These are phyloP conservation scores for Mortierella sp. DNA, from an alignment of 371 early-diverging fungal genomes.

Conservation along the genomic window DNA sequence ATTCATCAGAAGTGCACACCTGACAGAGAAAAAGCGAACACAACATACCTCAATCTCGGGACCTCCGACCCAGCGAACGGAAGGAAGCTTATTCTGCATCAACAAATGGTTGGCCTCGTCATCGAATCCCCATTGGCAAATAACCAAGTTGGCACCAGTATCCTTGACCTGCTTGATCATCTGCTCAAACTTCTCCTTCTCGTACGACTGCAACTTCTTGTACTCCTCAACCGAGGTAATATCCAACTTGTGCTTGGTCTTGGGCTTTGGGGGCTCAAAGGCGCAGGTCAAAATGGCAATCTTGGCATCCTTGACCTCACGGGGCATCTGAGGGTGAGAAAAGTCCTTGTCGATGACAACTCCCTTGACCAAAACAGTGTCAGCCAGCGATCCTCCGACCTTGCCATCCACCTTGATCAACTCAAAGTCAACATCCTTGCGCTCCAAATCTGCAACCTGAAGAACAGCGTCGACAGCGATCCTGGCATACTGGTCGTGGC, in stretches of 20 bases:
- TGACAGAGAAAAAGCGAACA: background rate
- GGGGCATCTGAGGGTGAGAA: constrained; percentile 99
- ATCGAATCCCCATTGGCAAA: constrained; percentile 99
- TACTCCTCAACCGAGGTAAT: constrained; percentile 99
- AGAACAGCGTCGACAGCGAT: constrained; percentile 99
- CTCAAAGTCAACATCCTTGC: constrained; percentile 99
- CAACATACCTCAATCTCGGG: constrained; percentile 94
- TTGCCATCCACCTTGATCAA: constrained; percentile 99
- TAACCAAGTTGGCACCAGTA: constrained; percentile 97
- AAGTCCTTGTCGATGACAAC: constrained; percentile 99
- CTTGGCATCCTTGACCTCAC: constrained; percentile 95
- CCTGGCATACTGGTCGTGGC: constrained; percentile 96
- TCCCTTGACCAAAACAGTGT: constrained; percentile 96
- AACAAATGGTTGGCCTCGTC: constrained; percentile 99
- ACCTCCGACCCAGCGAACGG: constrained; percentile 99
- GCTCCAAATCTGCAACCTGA: constrained; percentile 97
- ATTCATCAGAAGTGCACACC: background rate
- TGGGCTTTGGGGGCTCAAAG: constrained; percentile 99
- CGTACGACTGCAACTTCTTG: constrained; percentile 96
- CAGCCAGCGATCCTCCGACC: constrained; percentile 95
- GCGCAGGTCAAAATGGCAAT: constrained; percentile 99
- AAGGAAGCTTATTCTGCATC: constrained; percentile 98
- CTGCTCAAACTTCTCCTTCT: constrained; percentile 95
- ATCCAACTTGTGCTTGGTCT: constrained; percentile 99
- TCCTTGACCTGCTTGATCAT: constrained; percentile 99